Evolutionary conservation across 345 rosid genomes (phyloP), one percentile per base, ranked within the genome.

Genomic region (Schrenkiella parvula): DNA sequence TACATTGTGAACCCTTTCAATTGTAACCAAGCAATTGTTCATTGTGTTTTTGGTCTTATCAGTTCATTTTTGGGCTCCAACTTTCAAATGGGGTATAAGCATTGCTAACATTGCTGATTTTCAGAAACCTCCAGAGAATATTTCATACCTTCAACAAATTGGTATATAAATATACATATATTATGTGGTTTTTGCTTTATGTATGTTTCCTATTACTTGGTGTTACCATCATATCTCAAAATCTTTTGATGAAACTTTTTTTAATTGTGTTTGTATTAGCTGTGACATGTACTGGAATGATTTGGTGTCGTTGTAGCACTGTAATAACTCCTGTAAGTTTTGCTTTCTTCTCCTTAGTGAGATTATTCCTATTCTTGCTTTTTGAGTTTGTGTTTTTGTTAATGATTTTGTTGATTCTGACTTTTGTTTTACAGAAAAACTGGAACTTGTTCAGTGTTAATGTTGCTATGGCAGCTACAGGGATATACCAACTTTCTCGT

Each of bases 381-480:
- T 51, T 51, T 50, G 55, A 23, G 31, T 22, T 50, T 23, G 8
- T 5, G 4, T n/a, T 4, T 46, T 29, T 53, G 26, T 35, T 52
- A 53, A 53, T 53, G 38, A n/a, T 44, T 17, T 50, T 52, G 13
- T 52, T 54, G 18, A 41, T 69, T 63, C 2, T 58, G 31, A 64
- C 17, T 41, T 77, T 52, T 50, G 22, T 53, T 73, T 67, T 79
- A 68, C 87, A 87, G 95, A 89, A 90, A 80, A 90, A 93, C 79
- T 93, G 97, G 97, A 93, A 90, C 74, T 83, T 93, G 22, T 89
- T 90, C 60, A 83, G 93, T 42, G 96, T 89, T 63, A 93, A 91
- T 54, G 54, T 91, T 47, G 95, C 85, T 21, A 91, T 91, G 97
- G 95, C 95, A 43, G 87, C 77, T 9, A 91, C 98, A 1, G 97